These are phyloP conservation scores for Cryphonectria carpinicola DNA, from an alignment of 2,329 filamentous ascomycete species.

Conservation along the genomic window DNA sequence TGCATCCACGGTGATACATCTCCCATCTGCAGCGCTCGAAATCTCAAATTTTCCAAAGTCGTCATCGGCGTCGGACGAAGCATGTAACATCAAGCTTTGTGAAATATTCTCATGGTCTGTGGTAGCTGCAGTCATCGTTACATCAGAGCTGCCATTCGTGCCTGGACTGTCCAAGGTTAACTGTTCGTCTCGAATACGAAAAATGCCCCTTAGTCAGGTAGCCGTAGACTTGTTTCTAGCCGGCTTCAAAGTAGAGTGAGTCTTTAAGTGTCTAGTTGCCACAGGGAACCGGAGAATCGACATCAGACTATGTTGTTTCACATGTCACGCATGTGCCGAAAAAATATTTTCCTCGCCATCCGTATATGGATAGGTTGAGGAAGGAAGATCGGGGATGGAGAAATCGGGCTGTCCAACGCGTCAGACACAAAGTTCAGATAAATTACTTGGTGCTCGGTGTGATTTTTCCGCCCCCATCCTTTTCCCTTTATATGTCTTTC, in stretches of 20 bases:
- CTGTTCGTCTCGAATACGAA: slow-evolving; percentile 53
- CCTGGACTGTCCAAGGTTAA: slow-evolving; percentile 46
- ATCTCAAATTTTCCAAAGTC: slow-evolving; percentile 34
- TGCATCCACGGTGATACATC: slow-evolving; percentile 33
- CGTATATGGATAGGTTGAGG: slow-evolving; percentile 46
- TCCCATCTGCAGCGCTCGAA: slow-evolving; percentile 32
- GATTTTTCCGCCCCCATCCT: too few species aligned
- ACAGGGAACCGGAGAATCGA: slow-evolving; percentile 48
- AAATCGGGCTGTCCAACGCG: slow-evolving; percentile 45
- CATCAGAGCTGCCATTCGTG: slow-evolving; percentile 20
- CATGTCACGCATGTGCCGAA: slow-evolving; percentile 48
- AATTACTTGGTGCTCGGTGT: too few species aligned
- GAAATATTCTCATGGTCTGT: slow-evolving; percentile 42
- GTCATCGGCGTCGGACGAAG: slow-evolving; percentile 35
- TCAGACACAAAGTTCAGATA: background rate
- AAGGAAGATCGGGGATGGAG: slow-evolving; percentile 50
- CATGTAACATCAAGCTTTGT: slow-evolving; percentile 57
- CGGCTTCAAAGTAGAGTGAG: slow-evolving; percentile 51
- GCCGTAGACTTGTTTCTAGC: slow-evolving; percentile 57
- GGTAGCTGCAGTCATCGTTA: slow-evolving; percentile 35
- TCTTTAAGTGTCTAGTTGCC: slow-evolving; percentile 42
- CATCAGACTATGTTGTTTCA: slow-evolving; percentile 43
- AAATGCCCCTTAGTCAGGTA: slow-evolving; percentile 59
- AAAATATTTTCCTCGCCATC: slow-evolving; percentile 46
- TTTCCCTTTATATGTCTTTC: too few species aligned